These are phyloP conservation scores for Mycena kentingensis DNA, from an alignment of 768 basidiomycete species.

Conservation along the genomic window DNA sequence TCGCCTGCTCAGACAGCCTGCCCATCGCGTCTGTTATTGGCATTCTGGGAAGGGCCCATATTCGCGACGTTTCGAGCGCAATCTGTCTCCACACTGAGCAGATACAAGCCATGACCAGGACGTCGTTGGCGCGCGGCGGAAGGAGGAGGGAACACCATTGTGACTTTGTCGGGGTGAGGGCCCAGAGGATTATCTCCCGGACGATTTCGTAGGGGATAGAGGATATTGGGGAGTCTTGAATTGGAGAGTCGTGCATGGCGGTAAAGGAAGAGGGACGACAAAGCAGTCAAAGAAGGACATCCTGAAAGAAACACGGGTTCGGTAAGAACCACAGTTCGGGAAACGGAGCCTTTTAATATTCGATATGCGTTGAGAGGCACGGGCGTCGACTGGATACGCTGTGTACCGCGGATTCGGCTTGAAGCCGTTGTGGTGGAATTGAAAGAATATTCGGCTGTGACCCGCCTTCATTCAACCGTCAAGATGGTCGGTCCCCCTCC, in stretches of 20 bases:
- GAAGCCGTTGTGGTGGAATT: no score
- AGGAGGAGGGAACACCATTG: neutral
- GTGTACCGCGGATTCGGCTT: no score
- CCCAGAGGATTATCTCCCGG: constrained; percentile 3
- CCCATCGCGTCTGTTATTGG: neutral
- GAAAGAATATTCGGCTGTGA: no score
- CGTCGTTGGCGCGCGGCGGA: neutral
- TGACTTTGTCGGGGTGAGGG: neutral
- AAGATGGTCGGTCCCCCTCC: neutral
- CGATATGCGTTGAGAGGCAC: no score
- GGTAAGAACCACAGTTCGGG: no score
- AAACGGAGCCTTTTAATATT: no score
- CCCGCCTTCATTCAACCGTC: neutral
- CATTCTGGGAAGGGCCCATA: neutral
- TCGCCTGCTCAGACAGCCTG: neutral
- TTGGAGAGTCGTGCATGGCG: no score
- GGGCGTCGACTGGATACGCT: no score
- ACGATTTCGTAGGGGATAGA: constrained; percentile 10
- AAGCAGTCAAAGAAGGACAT: no score
- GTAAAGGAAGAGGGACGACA: neutral
- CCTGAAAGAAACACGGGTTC: no score
- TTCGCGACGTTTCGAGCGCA: neutral
- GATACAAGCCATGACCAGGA: constrained; percentile 2
- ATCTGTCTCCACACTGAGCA: constrained; percentile 5
- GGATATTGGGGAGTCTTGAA: no score